A percentile compares a stretch with the other conserved stretches of the same genome.
phyloP scores from a whole-genome alignment of 1,284 basidiomycete genomes.

The Pseudozyma hubeiensis region DNA sequence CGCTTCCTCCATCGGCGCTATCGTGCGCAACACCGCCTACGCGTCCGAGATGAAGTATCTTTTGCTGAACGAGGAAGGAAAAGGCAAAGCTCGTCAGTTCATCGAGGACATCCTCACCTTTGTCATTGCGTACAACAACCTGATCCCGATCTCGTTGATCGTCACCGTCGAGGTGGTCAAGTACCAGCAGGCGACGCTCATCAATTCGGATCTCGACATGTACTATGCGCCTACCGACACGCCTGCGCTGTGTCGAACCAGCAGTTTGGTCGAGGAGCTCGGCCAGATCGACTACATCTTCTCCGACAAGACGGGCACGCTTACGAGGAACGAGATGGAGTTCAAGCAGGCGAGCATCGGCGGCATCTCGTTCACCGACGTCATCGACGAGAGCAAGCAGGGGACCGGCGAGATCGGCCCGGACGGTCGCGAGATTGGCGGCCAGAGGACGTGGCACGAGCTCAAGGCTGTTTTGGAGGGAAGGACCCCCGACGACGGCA shows the following conservation, averaged over 20 bases:
- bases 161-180: slow-evolving; percentile 99
- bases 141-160: slow-evolving; percentile 98
- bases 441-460: slow-evolving; percentile 80
- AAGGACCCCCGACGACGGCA: slow-evolving; percentile 70
- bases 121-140: slow-evolving; percentile 98
- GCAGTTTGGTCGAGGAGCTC: slow-evolving; percentile 95
- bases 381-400: slow-evolving; percentile 83
- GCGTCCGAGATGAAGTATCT: slow-evolving; percentile 61
- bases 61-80: slow-evolving; percentile 62
- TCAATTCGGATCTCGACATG: slow-evolving; percentile 84
- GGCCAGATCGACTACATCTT: slow-evolving; percentile 99
- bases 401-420: slow-evolving; percentile 71
- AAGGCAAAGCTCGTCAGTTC: slow-evolving; percentile 67
- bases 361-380: slow-evolving; percentile 88
- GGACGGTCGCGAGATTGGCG: slow-evolving; percentile 71
- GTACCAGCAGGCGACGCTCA: slow-evolving; percentile 94
- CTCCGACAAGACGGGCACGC: slow-evolving; percentile 97
- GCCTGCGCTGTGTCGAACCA: slow-evolving; percentile 94
- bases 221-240: slow-evolving; percentile 95
- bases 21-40: slow-evolving; percentile 72
- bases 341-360: slow-evolving; percentile 91
- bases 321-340: slow-evolving; percentile 97
- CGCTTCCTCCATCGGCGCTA: slow-evolving; percentile 90
- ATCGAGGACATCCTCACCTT: slow-evolving; percentile 91
- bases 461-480: slow-evolving; percentile 73